Evolutionary conservation across 2,329 filamentous ascomycete species (phyloP).

Genomic region (Truncatella angustata): DNA sequence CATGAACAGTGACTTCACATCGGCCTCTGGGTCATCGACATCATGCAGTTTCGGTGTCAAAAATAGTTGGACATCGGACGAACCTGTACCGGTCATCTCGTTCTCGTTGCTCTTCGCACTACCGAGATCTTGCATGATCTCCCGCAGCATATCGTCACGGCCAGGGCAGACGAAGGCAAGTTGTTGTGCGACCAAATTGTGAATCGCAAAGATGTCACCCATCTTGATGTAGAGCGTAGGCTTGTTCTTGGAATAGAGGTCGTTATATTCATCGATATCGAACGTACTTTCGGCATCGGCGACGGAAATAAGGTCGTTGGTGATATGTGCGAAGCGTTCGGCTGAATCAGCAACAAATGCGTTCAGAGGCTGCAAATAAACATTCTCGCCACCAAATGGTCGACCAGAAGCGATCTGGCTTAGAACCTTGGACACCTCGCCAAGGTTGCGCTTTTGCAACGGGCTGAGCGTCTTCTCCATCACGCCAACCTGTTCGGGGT

Average conservation of each 20-base stretch:
- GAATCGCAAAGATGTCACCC: constrained; percentile 94
- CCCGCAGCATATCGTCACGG: constrained; percentile 83
- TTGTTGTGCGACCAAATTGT: constrained; percentile 80
- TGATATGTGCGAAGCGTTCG: constrained; percentile 73
- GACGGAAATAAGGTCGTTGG: constrained; percentile 75
- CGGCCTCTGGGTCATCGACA: constrained; percentile 87
- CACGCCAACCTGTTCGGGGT: constrained; percentile 90
- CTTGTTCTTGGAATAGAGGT: constrained; percentile 93
- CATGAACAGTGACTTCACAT: constrained; percentile 91
- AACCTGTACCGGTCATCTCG: constrained; percentile 83
- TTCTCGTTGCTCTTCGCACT: constrained; percentile 96
- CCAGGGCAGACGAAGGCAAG: constrained; percentile 73
- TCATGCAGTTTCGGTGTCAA: constrained; percentile 87
- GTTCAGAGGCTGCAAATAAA: constrained; percentile 94
- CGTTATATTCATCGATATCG: constrained; percentile 98
- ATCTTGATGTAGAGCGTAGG: constrained; percentile 99
- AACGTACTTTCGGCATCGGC: constrained; percentile 87
- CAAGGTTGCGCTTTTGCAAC: constrained; percentile 87
- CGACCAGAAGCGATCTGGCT: constrained; percentile 85
- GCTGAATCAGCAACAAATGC: constrained; percentile 85
- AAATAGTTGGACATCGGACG: constrained; percentile 87
- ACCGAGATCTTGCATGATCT: constrained; percentile 89
- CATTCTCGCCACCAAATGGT: constrained; percentile 89
- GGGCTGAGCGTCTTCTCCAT: constrained; percentile 87
- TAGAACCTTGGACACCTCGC: constrained; percentile 88